Evolutionary conservation across 257 asterid species (phyloP), one percentile per base, ranked within the genome.

Genomic region (Forsythia viridissima): DNA sequence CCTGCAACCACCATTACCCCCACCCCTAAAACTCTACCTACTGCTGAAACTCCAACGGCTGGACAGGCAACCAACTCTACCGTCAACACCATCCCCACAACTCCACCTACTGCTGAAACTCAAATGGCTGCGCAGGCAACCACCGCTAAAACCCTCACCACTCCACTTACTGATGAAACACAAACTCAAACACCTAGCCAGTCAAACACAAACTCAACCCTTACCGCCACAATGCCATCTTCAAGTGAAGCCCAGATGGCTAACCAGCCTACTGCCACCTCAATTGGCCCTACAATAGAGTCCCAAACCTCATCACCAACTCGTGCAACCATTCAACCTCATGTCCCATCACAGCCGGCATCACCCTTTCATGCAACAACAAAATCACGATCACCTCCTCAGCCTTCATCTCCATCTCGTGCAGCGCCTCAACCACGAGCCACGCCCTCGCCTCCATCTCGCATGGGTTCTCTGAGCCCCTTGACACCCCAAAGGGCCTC

Each of bases 371-470:
- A 74, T 74, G 80, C 59, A 20, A 38, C 73, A 40, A 24, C 85
- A 75, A 89, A 81, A 86, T 84, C 93, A 20, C 63, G 24, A 79
- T 80, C 87, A 59, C 83, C 97, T 42, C 79, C 90, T 77, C 89
- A 80, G 82, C 68, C 92, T 75, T 55, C 85, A 36, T 78, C 91
- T 42, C 90, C 87, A 52, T 80, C 91, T 75, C 82, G 52, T 24
- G 70, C 80, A 51, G 52, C 80, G 43, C 73, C 87, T 24, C 86
- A 83, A 77, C 34, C 90, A 20, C 82, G 44, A 63, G 73, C 83
- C 51, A 74, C 41, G 8, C 72, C 86, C 37, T 73, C 85, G 46
- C 83, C 90, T 41, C 86, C 88, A 34, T 73, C 85, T 72, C 80
- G 73, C 24, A 34, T 41, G 36, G 66, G 75, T 43, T 57, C 85